Conservation (phyloP, 331 rosid genomes). For the Malus hybrid region DNA sequence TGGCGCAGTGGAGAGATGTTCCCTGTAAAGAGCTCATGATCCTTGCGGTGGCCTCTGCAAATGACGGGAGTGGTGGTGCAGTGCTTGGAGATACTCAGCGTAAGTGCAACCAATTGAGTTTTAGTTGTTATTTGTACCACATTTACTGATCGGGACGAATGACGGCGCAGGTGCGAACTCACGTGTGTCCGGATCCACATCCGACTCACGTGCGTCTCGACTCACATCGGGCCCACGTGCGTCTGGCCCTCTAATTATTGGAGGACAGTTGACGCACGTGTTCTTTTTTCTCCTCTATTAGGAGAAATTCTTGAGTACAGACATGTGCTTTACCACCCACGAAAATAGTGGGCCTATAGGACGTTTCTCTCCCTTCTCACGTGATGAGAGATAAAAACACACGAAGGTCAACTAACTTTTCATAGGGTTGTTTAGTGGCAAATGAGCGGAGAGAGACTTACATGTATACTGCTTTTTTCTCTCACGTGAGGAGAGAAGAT, state of each 20-base stretch:
- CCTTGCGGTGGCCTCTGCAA: background rate
- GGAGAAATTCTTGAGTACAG: too few species aligned
- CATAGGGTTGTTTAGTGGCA: background rate
- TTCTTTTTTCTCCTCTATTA: too few species aligned
- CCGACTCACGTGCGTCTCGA: too few species aligned
- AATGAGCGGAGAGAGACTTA: background rate
- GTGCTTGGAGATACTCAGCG: background rate
- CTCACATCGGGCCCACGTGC: background rate
- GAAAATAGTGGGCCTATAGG: background rate
- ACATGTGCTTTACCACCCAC: too few species aligned
- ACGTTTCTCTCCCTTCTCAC: background rate
- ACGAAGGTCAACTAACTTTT: background rate
- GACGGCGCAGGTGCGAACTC: too few species aligned
- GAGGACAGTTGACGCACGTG: background rate
- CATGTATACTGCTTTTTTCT: too few species aligned
- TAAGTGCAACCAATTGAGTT: background rate
- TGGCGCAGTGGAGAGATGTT: background rate
- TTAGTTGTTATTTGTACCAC: background rate
- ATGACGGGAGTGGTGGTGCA: background rate
- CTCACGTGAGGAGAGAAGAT: too few species aligned
- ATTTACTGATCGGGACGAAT: background rate
- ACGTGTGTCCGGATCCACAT: too few species aligned
- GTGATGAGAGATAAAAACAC: background rate
- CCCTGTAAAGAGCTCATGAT: conserved; percentile 3
- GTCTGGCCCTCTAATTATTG: background rate